These are phyloP conservation scores for Beauveria sp. DNA, from an alignment of 2,329 filamentous ascomycete genomes.

Conservation along the genomic window DNA sequence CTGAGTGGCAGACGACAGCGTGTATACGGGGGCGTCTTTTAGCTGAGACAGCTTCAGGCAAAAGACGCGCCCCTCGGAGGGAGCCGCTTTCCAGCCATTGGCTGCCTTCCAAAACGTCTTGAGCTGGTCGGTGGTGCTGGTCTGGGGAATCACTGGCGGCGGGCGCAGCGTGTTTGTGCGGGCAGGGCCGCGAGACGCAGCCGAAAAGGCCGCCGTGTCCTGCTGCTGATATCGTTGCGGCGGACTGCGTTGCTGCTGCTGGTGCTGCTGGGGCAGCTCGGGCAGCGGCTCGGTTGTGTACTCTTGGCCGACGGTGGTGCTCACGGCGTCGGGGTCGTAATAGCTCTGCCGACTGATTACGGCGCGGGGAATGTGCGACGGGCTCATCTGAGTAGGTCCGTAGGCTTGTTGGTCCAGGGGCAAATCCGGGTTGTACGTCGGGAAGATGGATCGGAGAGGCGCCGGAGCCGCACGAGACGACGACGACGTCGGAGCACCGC, in stretches of 20 bases:
- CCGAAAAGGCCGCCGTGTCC: not conserved
- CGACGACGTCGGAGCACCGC: constrained; percentile 14
- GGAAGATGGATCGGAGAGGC: constrained; percentile 64
- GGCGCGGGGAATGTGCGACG: constrained; percentile 54
- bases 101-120: constrained; percentile 60
- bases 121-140: constrained; percentile 54
- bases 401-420: constrained; percentile 63
- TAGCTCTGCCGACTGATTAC: constrained; percentile 62
- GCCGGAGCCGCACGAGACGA: constrained; percentile 27
- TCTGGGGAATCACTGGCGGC: constrained; percentile 38
- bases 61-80: constrained; percentile 50
- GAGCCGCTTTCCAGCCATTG: constrained; percentile 60
- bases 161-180: constrained; percentile 24
- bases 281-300: constrained; percentile 12
- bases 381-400: constrained; percentile 58
- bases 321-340: constrained; percentile 16
- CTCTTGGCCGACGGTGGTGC: not conserved
- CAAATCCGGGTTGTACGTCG: constrained; percentile 61
- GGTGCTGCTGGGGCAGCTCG: not conserved
- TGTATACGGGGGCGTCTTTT: constrained; percentile 57
- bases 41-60: constrained; percentile 50
- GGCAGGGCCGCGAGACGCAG: not conserved
- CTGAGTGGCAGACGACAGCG: constrained; percentile 52
- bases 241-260: not conserved
- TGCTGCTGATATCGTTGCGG: not conserved